Evolutionary conservation across 2,329 filamentous ascomycete genomes (phyloP).

Genomic region (Whalleya microplaca): DNA sequence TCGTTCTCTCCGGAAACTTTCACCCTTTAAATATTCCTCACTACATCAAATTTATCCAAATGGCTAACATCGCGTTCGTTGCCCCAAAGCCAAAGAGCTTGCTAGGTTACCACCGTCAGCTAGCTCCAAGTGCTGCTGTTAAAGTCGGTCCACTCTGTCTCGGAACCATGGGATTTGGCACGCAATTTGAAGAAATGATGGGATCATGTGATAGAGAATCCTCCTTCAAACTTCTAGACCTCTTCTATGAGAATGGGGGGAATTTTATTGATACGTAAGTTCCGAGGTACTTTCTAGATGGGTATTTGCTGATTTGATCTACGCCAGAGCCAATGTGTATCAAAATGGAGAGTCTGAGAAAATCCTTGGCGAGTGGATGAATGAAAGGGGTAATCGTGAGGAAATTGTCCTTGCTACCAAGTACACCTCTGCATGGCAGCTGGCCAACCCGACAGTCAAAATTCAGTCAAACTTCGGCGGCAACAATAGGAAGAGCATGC

Average conservation of each 20-base stretch:
- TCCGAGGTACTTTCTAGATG: constrained; percentile 36
- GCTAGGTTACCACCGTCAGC: constrained; percentile 52
- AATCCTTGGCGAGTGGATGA: constrained; percentile 62
- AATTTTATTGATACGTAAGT: constrained; percentile 67
- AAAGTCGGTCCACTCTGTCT: constrained; percentile 52
- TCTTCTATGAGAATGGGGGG: constrained; percentile 58
- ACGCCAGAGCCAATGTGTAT: constrained; percentile 52
- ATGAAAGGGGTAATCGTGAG: constrained; percentile 50
- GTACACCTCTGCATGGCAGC: constrained; percentile 37
- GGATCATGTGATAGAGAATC: constrained; percentile 55
- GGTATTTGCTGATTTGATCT: constrained; percentile 17
- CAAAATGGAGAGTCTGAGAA: constrained; percentile 58
- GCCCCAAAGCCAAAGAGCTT: constrained; percentile 44
- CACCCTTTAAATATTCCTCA: too few relatives aligned
- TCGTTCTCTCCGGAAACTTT: too few relatives aligned
- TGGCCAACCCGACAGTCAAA: constrained; percentile 10
- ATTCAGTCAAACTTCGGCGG: constrained; percentile 40
- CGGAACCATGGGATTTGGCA: constrained; percentile 55
- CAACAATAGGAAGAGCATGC: constrained; percentile 41
- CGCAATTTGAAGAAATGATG: constrained; percentile 46
- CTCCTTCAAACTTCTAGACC: constrained; percentile 59
- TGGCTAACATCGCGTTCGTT: constrained; percentile 1
- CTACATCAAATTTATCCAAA: not conserved
- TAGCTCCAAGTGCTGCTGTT: constrained; percentile 53
- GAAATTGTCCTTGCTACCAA: constrained; percentile 59